These are phyloP conservation scores for Lenzites betulinus DNA, from an alignment of 768 basidiomycete genomes.

Conservation along the genomic window DNA sequence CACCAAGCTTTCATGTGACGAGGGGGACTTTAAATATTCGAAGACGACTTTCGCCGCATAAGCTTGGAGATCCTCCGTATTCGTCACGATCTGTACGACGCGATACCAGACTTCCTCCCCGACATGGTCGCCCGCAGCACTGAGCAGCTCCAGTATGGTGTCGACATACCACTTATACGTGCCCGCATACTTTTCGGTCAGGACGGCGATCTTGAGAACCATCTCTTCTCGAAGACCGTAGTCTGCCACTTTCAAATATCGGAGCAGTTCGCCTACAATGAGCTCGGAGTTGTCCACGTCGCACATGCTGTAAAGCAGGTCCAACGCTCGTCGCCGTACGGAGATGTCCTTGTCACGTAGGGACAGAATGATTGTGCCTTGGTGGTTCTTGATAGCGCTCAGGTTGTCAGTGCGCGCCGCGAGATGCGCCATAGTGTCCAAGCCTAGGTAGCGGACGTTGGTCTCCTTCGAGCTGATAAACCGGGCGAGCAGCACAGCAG, in stretches of 20 bases:
- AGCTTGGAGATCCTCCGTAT: slow-evolving; percentile 95
- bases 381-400: slow-evolving; percentile 92
- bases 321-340: slow-evolving; percentile 89
- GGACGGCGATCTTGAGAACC: slow-evolving; percentile 97
- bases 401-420: slow-evolving; percentile 92
- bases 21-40: slow-evolving; percentile 82
- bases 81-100: slow-evolving; percentile 97
- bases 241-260: slow-evolving; percentile 95
- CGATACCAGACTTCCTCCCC: slow-evolving; percentile 99
- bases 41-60: slow-evolving; percentile 94
- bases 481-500: slow-evolving; percentile 87
- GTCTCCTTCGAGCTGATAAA: slow-evolving; percentile 99
- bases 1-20: slow-evolving; percentile 90
- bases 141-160: slow-evolving; percentile 93
- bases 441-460: slow-evolving; percentile 94
- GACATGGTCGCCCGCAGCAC: slow-evolving; percentile 96
- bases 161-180: slow-evolving; percentile 99
- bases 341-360: slow-evolving; percentile 97
- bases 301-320: slow-evolving; percentile 98
- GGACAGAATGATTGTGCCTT: slow-evolving; percentile 91
- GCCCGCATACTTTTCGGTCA: slow-evolving; percentile 98
- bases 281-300: slow-evolving; percentile 95
- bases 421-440: slow-evolving; percentile 98
- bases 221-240: slow-evolving; percentile 97
- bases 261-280: slow-evolving; percentile 92